Percentiles rank a stretch among this genome's conserved stretches.
Evolutionary conservation across 257 asterid genomes (phyloP).

Genomic region (Rubia yunnanensis): DNA sequence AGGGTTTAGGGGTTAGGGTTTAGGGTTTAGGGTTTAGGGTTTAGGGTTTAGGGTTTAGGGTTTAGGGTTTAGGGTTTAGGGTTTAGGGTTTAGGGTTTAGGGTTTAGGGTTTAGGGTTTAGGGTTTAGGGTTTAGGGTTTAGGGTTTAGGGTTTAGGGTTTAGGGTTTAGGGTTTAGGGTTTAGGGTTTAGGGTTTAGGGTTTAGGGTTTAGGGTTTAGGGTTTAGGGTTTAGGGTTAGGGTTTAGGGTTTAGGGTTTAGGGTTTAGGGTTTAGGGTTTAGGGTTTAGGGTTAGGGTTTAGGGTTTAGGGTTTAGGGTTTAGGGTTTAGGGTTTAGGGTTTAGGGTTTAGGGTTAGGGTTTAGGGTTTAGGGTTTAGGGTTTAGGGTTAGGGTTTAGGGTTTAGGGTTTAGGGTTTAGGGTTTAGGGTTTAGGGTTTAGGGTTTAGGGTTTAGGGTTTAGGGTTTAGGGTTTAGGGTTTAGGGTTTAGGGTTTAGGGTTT

Average conservation of each 20-base stretch:
- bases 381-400: slow-evolving; percentile 13
- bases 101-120: slow-evolving; percentile 10
- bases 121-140: slow-evolving; percentile 9
- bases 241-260: slow-evolving; percentile 6
- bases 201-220: slow-evolving; percentile 8
- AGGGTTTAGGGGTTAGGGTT: slow-evolving; percentile 14
- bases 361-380: slow-evolving; percentile 15
- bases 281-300: slow-evolving; percentile 14
- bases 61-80: slow-evolving; percentile 3
- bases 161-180: slow-evolving; percentile 3
- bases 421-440: slow-evolving; percentile 14
- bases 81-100: slow-evolving; percentile 10
- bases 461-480: slow-evolving; percentile 21
- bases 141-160: slow-evolving; percentile 1
- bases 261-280: slow-evolving; percentile 10
- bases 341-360: slow-evolving; percentile 12
- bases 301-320: slow-evolving; percentile 18
- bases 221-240: slow-evolving; percentile 5
- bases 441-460: slow-evolving; percentile 15
- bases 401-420: slow-evolving; percentile 16
- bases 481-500: slow-evolving; percentile 17
- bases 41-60: slow-evolving; percentile 4
- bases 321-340: slow-evolving; percentile 15
- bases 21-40: slow-evolving; percentile 8
- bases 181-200: slow-evolving; percentile 7